A percentile compares a stretch with the other conserved stretches of the same genome.
phyloP scores from a whole-genome alignment of 345 rosid species.

The Brassica juncea region DNA sequence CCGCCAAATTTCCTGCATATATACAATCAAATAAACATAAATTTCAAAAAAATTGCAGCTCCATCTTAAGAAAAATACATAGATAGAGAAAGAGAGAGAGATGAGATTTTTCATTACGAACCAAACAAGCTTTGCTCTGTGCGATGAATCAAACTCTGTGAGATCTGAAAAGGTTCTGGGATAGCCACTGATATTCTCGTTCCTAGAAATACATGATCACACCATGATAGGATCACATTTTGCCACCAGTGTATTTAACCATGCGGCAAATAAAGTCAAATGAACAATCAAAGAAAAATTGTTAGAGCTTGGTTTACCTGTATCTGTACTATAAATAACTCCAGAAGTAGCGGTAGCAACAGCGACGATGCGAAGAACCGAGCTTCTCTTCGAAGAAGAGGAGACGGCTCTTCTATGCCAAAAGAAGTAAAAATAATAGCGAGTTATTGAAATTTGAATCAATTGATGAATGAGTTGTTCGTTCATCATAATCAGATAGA shows the following conservation, averaged over 20 bases:
- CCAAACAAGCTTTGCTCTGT: conserved; percentile 45
- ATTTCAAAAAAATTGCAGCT: neutral
- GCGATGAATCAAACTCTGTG: neutral
- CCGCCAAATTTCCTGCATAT: conserved; percentile 45
- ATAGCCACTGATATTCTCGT: conserved; percentile 45
- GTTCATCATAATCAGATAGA: neutral
- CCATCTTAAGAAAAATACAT: too few species aligned
- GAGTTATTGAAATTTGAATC: neutral
- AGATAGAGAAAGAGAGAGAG: neutral
- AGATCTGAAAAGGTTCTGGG: conserved; percentile 34
- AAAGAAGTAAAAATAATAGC: neutral
- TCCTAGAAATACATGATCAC: conserved; percentile 38
- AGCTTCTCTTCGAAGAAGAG: conserved; percentile 30
- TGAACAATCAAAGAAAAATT: neutral
- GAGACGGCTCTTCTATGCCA: conserved; percentile 48
- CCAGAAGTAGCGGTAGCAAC: conserved; percentile 52
- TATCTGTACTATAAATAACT: conserved; percentile 42
- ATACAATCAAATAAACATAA: neutral
- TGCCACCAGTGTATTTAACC: neutral
- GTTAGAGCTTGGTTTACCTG: conserved; percentile 46
- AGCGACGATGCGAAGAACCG: conserved; percentile 46
- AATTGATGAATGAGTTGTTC: neutral
- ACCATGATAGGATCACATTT: conserved; percentile 2
- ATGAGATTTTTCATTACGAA: conserved; percentile 34
- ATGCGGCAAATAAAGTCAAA: neutral